phyloP scores from a whole-genome alignment of 192 early-diverging fungal genomes.

The Backusella luteola region DNA sequence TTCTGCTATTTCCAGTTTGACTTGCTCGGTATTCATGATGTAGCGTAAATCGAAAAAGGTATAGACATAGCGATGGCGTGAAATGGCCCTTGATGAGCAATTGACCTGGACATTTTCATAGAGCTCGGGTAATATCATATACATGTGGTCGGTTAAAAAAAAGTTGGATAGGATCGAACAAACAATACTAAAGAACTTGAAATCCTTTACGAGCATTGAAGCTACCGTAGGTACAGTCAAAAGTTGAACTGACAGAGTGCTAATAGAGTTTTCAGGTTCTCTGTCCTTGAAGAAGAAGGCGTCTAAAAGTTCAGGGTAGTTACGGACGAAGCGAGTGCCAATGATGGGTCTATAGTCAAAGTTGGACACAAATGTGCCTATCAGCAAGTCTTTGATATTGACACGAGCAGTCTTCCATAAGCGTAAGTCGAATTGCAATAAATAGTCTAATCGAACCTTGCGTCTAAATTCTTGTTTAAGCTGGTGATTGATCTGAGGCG shows the following conservation, averaged over 20 bases:
- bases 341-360: constrained; percentile 70
- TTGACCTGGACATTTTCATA: constrained; percentile 48
- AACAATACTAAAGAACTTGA: constrained; percentile 77
- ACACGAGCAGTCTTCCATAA: constrained; percentile 87
- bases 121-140: constrained; percentile 45
- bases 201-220: constrained; percentile 71
- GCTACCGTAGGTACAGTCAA: constrained; percentile 93
- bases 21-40: constrained; percentile 54
- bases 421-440: constrained; percentile 79
- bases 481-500: neutral
- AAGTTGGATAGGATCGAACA: constrained; percentile 77
- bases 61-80: constrained; percentile 70
- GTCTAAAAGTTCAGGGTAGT: constrained; percentile 77
- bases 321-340: constrained; percentile 76
- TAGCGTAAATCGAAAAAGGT: constrained; percentile 87
- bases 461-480: constrained; percentile 48
- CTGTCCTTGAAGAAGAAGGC: constrained; percentile 85
- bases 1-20: constrained; percentile 60
- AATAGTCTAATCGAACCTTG: constrained; percentile 75
- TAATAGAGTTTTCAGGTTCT: constrained; percentile 85
- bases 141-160: constrained; percentile 66
- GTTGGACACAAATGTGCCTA: constrained; percentile 80
- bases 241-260: constrained; percentile 89
- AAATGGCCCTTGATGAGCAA: constrained; percentile 66
- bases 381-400: constrained; percentile 79